These are phyloP conservation scores for Linderniella brevidens DNA, from an alignment of 257 asterid genomes.

Conservation along the genomic window DNA sequence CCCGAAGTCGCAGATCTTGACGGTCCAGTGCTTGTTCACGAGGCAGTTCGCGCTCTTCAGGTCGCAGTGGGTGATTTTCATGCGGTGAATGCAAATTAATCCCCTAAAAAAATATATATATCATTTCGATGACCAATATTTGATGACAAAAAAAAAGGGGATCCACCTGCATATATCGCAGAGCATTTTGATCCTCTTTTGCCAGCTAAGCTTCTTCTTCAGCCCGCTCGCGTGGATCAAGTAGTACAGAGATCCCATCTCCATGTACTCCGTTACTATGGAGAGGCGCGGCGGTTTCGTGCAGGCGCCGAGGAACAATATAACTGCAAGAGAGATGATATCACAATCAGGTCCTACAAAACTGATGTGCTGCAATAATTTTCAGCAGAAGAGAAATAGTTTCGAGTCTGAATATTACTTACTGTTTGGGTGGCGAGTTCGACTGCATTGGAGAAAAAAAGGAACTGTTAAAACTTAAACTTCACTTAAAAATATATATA, in stretches of 20 bases:
- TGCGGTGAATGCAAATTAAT: constrained; percentile 65
- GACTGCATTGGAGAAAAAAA: constrained; percentile 41
- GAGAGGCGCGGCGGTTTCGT: constrained; percentile 81
- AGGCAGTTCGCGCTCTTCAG: constrained; percentile 92
- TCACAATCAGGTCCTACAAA: background rate
- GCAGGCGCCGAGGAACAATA: constrained; percentile 87
- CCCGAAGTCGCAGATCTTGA: constrained; percentile 88
- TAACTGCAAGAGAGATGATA: constrained; percentile 35
- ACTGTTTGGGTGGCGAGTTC: constrained; percentile 96
- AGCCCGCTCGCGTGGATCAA: constrained; percentile 73
- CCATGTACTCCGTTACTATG: constrained; percentile 80
- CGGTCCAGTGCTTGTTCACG: constrained; percentile 72
- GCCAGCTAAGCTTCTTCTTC: constrained; percentile 86
- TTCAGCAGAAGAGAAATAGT: background rate
- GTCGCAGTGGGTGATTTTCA: constrained; percentile 83
- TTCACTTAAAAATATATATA: background rate
- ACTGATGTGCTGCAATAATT: constrained; percentile 1
- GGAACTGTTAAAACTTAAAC: background rate
- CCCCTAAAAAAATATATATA: constrained; percentile 30
- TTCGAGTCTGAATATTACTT: constrained; percentile 35
- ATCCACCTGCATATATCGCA: constrained; percentile 78
- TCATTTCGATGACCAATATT: too few relatives aligned
- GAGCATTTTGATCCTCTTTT: constrained; percentile 69
- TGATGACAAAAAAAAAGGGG: background rate
- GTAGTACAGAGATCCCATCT: constrained; percentile 81